These are phyloP conservation scores for Trichoderma hamatum DNA, from an alignment of 2,329 filamentous ascomycete species.

Conservation along the genomic window DNA sequence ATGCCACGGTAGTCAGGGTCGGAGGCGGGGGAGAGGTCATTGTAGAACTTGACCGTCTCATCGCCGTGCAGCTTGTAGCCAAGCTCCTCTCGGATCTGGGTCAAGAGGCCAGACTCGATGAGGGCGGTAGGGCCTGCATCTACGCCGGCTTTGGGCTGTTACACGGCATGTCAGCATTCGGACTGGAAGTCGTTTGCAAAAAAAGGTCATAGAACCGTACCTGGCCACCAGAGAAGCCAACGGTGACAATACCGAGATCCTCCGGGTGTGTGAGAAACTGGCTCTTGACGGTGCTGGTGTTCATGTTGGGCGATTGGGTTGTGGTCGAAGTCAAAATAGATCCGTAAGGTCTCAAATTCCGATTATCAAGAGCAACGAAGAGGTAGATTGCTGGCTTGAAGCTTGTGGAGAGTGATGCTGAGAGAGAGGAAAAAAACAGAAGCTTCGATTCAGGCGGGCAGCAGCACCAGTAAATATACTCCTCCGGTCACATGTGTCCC, in stretches of 20 bases:
- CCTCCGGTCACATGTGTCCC: conserved; percentile 16
- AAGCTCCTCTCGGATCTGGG: conserved; percentile 80
- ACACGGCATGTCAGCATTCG: not conserved
- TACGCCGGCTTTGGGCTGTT: conserved; percentile 84
- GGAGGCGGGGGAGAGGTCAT: conserved; percentile 67
- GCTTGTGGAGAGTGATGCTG: not conserved
- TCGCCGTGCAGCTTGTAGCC: conserved; percentile 89
- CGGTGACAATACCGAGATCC: conserved; percentile 88
- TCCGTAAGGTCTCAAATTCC: not conserved
- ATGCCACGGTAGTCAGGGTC: conserved; percentile 87
- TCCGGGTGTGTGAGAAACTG: conserved; percentile 80
- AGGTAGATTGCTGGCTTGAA: not conserved
- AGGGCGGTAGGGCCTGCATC: conserved; percentile 88
- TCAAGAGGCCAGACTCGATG: conserved; percentile 83
- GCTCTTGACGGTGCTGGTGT: conserved; percentile 57
- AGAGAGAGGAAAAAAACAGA: not conserved
- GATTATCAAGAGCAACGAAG: not conserved
- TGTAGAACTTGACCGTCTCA: conserved; percentile 78
- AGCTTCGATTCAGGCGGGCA: conserved; percentile 12
- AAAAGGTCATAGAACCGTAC: conserved; percentile 51
- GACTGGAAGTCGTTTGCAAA: not conserved
- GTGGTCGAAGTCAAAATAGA: not conserved
- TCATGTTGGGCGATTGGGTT: conserved; percentile 42
- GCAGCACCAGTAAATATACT: conserved; percentile 16
- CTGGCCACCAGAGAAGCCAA: conserved; percentile 96